phyloP scores from a whole-genome alignment of 495 filamentous ascomycete genomes.

The Glonium stellatum region DNA sequence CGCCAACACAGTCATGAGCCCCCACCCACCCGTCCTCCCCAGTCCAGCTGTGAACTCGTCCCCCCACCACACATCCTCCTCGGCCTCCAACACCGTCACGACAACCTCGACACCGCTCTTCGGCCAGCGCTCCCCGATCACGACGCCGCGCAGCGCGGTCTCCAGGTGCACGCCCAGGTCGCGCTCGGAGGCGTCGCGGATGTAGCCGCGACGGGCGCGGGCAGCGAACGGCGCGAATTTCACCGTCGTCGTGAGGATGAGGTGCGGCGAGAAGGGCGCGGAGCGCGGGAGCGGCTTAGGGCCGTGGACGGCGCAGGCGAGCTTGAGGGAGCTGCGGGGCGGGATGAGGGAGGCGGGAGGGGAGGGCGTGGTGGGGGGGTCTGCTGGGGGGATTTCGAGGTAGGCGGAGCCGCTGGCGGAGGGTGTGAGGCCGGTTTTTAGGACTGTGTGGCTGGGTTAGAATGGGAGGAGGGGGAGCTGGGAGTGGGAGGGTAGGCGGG shows the following conservation, averaged over 20 bases:
- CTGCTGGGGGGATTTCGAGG: slow-evolving; percentile 62
- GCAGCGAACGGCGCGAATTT: slow-evolving; percentile 96
- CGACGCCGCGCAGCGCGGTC: slow-evolving; percentile 76
- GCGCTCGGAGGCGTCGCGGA: slow-evolving; percentile 77
- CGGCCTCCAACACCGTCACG: slow-evolving; percentile 86
- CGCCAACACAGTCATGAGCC: slow-evolving; percentile 83
- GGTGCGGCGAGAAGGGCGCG: slow-evolving; percentile 79
- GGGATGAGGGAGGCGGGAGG: slow-evolving; percentile 33
- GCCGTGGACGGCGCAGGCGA: slow-evolving; percentile 87
- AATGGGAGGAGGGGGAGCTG: slow-evolving; percentile 6
- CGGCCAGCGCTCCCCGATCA: slow-evolving; percentile 90
- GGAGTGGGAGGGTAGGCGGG: background rate
- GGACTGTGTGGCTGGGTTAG: slow-evolving; percentile 46
- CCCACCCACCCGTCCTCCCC: slow-evolving; percentile 47
- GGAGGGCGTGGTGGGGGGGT: slow-evolving; percentile 40
- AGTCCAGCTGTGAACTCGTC: slow-evolving; percentile 36
- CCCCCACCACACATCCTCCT: slow-evolving; percentile 62
- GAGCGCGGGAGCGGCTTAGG: slow-evolving; percentile 85
- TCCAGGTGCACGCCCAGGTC: slow-evolving; percentile 89
- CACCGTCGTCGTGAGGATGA: slow-evolving; percentile 83
- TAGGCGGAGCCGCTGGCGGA: slow-evolving; percentile 93
- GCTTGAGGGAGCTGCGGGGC: slow-evolving; percentile 63
- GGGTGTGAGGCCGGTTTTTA: slow-evolving; percentile 86
- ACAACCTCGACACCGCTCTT: slow-evolving; percentile 93
- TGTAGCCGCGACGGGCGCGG: slow-evolving; percentile 70